Percentiles rank a stretch among this genome's conserved stretches.
These are phyloP conservation scores for Ambrosiella xylebori DNA, from an alignment of 2,329 filamentous ascomycete species.

Conservation along the genomic window DNA sequence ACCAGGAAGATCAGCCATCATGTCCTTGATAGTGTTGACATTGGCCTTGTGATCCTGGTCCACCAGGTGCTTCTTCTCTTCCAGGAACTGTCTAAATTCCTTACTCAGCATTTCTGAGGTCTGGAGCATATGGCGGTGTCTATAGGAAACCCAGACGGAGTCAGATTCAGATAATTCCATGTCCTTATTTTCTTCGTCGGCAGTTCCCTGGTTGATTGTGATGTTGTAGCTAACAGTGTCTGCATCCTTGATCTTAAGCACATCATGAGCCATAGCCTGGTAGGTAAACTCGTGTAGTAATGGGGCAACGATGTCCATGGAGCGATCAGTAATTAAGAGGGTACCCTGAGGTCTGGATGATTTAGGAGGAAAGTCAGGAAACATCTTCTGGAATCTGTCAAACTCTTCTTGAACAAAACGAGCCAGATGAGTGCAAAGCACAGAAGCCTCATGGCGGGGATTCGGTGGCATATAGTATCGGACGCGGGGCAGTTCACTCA, in stretches of 20 bases:
- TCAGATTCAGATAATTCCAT: conserved; percentile 85
- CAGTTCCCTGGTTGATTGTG: conserved; percentile 54
- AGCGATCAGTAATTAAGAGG: conserved; percentile 74
- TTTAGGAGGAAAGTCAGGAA: conserved; percentile 70
- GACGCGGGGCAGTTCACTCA: conserved; percentile 89
- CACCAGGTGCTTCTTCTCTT: conserved; percentile 82
- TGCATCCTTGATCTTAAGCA: conserved; percentile 72
- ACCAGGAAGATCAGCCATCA: conserved; percentile 85
- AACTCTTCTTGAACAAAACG: conserved; percentile 83
- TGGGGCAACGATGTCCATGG: conserved; percentile 81
- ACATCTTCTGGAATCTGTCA: conserved; percentile 72
- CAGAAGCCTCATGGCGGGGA: conserved; percentile 68
- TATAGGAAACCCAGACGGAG: conserved; percentile 85
- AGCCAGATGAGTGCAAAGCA: conserved; percentile 75
- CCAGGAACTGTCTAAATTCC: conserved; percentile 83
- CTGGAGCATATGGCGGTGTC: conserved; percentile 95
- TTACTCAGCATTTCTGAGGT: conserved; percentile 84
- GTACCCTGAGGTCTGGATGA: conserved; percentile 62
- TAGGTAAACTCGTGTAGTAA: conserved; percentile 94
- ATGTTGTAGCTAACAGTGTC: conserved; percentile 81
- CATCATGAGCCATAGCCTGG: conserved; percentile 92
- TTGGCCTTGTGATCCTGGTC: conserved; percentile 55
- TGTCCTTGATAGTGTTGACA: conserved; percentile 86
- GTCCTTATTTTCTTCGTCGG: conserved; percentile 63
- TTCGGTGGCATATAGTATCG: conserved; percentile 70